Base-by-base conservation (phyloP, 2,329 filamentous ascomycete species). In the Penicillium olsonii region DNA sequence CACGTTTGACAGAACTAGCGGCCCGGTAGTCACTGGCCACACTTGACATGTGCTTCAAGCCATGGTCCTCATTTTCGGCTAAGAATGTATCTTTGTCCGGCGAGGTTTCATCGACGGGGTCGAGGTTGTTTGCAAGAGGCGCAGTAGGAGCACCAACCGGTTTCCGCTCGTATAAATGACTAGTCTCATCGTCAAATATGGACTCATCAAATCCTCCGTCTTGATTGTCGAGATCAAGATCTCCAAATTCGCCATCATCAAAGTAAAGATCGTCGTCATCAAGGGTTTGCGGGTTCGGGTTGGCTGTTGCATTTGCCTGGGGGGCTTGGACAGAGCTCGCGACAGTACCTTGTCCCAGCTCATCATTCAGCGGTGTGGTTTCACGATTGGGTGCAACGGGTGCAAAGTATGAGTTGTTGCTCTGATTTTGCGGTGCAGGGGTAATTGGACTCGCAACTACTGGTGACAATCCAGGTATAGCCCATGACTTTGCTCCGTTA, bases 181-280 rank as follows among this genome's bases (percentile, higher is more conserved):
- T 72, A 10, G 62, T 70, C 33, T 73, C 73, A 50, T 78, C 75
- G 52, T 78, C 76, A 41, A 78, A 76, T 9, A 76, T 69, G 8
- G 73, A 73, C 57, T 78, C 75, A 49, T 78, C 75, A 54, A 78
- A 77, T 1, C 54, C 56, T 24, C 64, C 63, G n/a, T 61, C 63
- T 9, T 62, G 60, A 17, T 64, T 55, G 11, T 70, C 64, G 5
- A 62, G 56, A 15, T 59, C 59, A 11, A 75, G 56, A 22, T 75
- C 72, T 31, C 68, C 73, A 50, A 75, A 75, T 45, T 74, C 69
- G 19, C 75, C 75, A 57, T 77, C 75, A 44, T 77, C 74, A 52
- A 74, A 77, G 44, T 77, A 77, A 22, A 77, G 52, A 48, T 77
- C 73, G 22, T 73, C 65, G 4, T 62, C 56, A 33, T 59, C 54